Evolutionary conservation across 345 rosid species (phyloP).

Genomic region (Eucalyptus cloeziana): DNA sequence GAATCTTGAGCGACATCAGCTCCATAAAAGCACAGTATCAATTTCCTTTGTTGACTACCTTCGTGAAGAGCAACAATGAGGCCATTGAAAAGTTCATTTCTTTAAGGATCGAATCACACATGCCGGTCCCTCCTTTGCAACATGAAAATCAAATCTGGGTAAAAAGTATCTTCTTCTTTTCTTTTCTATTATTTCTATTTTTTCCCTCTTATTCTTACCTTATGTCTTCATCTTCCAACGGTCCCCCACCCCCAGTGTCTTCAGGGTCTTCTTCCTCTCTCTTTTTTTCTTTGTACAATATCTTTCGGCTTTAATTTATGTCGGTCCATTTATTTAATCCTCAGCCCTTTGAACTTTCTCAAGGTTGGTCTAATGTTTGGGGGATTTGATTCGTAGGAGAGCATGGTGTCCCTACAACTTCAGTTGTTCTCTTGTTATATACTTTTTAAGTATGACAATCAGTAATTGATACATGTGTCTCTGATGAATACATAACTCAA

Average conservation of each 20-base stretch:
- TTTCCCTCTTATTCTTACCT: neutral
- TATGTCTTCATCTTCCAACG: neutral
- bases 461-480: neutral
- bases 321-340: neutral
- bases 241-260: neutral
- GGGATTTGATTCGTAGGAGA: neutral
- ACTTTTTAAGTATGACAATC: neutral
- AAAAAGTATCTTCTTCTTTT: neutral
- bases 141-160: neutral
- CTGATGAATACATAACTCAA: neutral
- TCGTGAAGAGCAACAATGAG: neutral
- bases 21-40: neutral
- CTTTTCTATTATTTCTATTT: neutral
- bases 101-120: neutral
- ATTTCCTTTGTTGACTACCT: neutral
- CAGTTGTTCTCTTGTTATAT: neutral
- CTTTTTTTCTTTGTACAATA: neutral
- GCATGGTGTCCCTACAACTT: neutral
- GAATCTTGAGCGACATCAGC: neutral
- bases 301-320: neutral
- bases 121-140: neutral
- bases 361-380: neutral
- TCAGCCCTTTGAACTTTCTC: neutral
- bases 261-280: neutral
- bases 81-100: neutral